Percentiles rank a stretch among this genome's conserved stretches.
These are phyloP conservation scores for Acephala macrosclerotiorum DNA, from an alignment of 2,329 filamentous ascomycete genomes.

Conservation along the genomic window DNA sequence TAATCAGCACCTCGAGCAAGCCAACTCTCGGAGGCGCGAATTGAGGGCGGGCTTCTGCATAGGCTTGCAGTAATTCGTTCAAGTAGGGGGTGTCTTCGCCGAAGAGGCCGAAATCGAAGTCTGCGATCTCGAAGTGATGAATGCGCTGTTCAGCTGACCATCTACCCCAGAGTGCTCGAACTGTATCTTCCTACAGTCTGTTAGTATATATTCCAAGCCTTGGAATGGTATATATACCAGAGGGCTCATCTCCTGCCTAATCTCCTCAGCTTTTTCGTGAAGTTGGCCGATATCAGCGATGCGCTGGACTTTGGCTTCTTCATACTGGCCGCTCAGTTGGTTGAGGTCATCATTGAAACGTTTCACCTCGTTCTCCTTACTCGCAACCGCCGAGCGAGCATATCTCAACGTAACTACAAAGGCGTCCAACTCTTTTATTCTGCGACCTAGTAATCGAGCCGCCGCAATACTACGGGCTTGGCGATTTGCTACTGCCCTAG, in stretches of 20 bases:
- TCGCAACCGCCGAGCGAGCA: background rate
- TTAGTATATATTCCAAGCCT: conserved; percentile 1
- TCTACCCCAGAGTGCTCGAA: background rate
- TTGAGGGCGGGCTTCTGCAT: background rate
- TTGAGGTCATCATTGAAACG: background rate
- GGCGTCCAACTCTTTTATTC: too few species aligned
- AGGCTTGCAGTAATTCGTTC: background rate
- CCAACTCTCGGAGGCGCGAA: background rate
- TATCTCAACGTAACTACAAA: too few species aligned
- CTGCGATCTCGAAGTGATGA: background rate
- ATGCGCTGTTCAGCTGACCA: background rate
- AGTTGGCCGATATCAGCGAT: too few species aligned
- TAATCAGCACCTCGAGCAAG: background rate
- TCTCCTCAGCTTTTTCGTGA: too few species aligned
- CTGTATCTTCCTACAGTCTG: background rate
- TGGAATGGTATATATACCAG: too few species aligned
- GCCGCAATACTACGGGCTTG: too few species aligned
- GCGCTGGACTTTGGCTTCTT: too few species aligned
- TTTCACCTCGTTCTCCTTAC: background rate
- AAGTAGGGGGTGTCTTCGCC: background rate
- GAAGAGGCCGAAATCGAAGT: background rate
- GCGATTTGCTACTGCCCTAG: too few species aligned
- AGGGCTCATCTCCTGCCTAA: too few species aligned
- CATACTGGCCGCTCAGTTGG: too few species aligned
- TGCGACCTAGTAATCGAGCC: too few species aligned